Percentiles rank a stretch among this genome's conserved stretches.
Evolutionary conservation across 2,329 filamentous ascomycete species (phyloP).

Genomic region (Mycosphaerella sp.): DNA sequence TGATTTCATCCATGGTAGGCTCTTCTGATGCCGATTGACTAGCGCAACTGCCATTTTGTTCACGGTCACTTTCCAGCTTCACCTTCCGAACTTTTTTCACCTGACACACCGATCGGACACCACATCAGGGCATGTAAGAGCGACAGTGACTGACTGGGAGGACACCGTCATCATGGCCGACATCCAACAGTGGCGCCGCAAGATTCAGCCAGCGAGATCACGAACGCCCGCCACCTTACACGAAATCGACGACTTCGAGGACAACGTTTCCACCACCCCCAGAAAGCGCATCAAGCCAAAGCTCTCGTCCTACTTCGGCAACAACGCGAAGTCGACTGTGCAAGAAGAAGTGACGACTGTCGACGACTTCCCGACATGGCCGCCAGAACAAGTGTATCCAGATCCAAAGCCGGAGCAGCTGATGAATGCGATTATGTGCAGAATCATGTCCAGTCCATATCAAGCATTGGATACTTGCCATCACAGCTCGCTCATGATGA

Average conservation of each 20-base stretch:
- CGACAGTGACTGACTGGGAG: not conserved
- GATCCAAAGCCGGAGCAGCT: slow-evolving; percentile 27
- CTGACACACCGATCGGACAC: not conserved
- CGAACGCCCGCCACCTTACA: slow-evolving; percentile 25
- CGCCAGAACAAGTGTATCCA: slow-evolving; percentile 25
- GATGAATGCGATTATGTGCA: slow-evolving; percentile 31
- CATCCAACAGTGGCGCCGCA: slow-evolving; percentile 34
- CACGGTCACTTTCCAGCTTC: not conserved
- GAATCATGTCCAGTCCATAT: slow-evolving; percentile 29
- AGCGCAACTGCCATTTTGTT: not conserved
- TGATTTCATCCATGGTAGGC: too few species aligned
- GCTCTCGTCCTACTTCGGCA: slow-evolving; percentile 36
- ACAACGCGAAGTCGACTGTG: slow-evolving; percentile 13
- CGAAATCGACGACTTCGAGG: slow-evolving; percentile 31
- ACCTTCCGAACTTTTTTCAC: not conserved
- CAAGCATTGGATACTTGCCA: slow-evolving; percentile 28
- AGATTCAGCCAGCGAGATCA: slow-evolving; percentile 31
- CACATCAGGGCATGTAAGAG: not conserved
- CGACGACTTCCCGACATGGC: slow-evolving; percentile 26
- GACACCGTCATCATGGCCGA: slow-evolving; percentile 28
- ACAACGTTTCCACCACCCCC: slow-evolving; percentile 27
- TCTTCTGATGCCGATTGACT: not conserved
- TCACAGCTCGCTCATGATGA: slow-evolving; percentile 37
- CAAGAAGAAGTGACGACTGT: slow-evolving; percentile 11
- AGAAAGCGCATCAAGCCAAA: slow-evolving; percentile 37